Evolutionary conservation across 2,329 filamentous ascomycete genomes (phyloP).

Genomic region (Whalleya microplaca): DNA sequence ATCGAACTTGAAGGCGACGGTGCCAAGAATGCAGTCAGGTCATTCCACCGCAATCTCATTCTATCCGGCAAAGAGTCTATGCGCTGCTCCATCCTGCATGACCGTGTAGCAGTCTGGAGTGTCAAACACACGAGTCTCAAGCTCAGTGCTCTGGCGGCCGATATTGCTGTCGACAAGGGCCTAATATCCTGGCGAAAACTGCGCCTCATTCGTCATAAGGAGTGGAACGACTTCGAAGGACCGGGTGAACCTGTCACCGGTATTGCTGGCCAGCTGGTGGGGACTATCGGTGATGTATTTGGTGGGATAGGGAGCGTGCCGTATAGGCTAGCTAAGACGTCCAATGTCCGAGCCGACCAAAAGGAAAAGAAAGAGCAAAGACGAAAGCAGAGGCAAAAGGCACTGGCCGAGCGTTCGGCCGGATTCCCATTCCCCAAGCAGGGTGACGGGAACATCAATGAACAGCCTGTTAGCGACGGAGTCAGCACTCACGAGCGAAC

Average conservation of each 20-base stretch:
- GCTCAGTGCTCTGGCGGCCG: slow-evolving; percentile 66
- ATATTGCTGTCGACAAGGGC: slow-evolving; percentile 65
- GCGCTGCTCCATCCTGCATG: slow-evolving; percentile 67
- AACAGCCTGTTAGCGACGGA: too few relatives aligned
- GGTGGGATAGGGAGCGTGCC: slow-evolving; percentile 68
- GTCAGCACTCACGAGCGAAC: neutral
- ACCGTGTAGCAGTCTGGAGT: slow-evolving; percentile 68
- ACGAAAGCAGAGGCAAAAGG: slow-evolving; percentile 28
- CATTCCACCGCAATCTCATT: slow-evolving; percentile 65
- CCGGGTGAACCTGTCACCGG: slow-evolving; percentile 75
- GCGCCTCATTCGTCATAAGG: slow-evolving; percentile 65
- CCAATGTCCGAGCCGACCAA: slow-evolving; percentile 57
- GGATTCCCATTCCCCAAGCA: slow-evolving; percentile 27
- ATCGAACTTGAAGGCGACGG: slow-evolving; percentile 70
- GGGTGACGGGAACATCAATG: slow-evolving; percentile 1
- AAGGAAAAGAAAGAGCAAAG: slow-evolving; percentile 48
- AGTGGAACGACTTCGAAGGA: slow-evolving; percentile 79
- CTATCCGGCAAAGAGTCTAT: slow-evolving; percentile 58
- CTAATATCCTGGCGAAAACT: slow-evolving; percentile 66
- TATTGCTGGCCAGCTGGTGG: slow-evolving; percentile 62
- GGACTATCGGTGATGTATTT: slow-evolving; percentile 60
- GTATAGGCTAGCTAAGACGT: slow-evolving; percentile 60
- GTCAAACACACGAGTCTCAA: slow-evolving; percentile 63
- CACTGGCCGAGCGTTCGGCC: slow-evolving; percentile 18
- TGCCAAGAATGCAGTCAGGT: slow-evolving; percentile 68